Percentiles rank a stretch among this genome's conserved stretches.
These are phyloP conservation scores for Metschnikowia cubensis DNA, from an alignment of 805 yeast genomes.

Conservation along the genomic window DNA sequence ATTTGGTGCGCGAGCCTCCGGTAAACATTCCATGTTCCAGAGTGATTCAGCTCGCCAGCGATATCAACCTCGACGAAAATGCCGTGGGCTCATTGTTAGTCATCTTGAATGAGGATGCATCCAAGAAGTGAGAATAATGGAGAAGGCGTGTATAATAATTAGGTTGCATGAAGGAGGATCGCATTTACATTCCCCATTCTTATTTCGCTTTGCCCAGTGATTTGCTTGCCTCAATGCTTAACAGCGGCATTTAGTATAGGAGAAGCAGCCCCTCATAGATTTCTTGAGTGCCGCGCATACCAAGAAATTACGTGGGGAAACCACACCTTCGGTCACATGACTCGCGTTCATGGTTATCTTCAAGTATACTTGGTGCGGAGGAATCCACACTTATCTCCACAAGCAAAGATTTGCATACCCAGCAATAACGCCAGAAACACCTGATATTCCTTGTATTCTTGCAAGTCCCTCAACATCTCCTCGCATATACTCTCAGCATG, in stretches of 20 bases:
- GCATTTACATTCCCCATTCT: neutral
- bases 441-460: neutral
- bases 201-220: neutral
- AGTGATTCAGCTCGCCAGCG: slow-evolving; percentile 8
- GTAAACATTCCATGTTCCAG: slow-evolving; percentile 5
- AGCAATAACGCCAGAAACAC: neutral
- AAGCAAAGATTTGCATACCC: neutral
- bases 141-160: neutral
- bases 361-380: neutral
- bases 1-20: neutral
- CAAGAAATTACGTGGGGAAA: slow-evolving; percentile 3
- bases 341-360: slow-evolving; percentile 1
- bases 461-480: no score
- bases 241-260: neutral
- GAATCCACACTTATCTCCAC: neutral
- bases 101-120: slow-evolving; percentile 5
- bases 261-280: neutral
- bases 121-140: neutral
- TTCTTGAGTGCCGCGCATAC: slow-evolving; percentile 3
- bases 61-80: slow-evolving; percentile 11
- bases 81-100: slow-evolving; percentile 12
- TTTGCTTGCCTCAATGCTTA: neutral
- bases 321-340: slow-evolving; percentile 3
- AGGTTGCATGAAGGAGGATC: neutral
- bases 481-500: slow-evolving; percentile 4